Conservation (phyloP, 2,329 filamentous ascomycete genomes). For the Colletotrichum sansevieriae region DNA sequence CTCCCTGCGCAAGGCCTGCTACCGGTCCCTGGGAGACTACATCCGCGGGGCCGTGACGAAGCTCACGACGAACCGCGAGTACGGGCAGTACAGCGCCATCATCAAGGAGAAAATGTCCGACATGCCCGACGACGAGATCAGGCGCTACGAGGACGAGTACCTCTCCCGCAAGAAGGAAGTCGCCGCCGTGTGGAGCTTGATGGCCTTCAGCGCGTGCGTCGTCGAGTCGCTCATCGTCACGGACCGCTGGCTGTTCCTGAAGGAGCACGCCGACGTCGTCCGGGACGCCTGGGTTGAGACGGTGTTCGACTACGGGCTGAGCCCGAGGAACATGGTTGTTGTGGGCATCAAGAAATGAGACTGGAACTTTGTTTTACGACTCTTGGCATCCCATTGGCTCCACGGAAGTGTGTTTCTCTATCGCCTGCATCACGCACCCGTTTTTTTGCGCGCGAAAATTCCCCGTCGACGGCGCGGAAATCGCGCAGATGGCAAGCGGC, state of each 20-base stretch:
- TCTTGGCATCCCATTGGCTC: not conserved
- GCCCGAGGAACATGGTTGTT: conserved; percentile 91
- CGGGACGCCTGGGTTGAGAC: conserved; percentile 89
- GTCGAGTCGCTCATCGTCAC: conserved; percentile 91
- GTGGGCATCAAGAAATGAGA: conserved; percentile 83
- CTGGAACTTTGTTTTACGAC: not conserved
- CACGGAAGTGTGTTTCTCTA: not conserved
- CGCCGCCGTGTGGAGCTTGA: conserved; percentile 90
- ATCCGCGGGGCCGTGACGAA: conserved; percentile 85
- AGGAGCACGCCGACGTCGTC: conserved; percentile 79
- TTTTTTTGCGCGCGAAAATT: not conserved
- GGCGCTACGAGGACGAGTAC: conserved; percentile 76
- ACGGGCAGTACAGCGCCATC: conserved; percentile 69
- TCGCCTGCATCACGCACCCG: not conserved
- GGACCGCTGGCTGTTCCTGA: conserved; percentile 89
- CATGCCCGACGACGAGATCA: conserved; percentile 82
- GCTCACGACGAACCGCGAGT: conserved; percentile 69
- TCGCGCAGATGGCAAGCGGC: no score
- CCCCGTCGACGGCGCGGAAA: not conserved
- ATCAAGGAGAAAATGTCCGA: conserved; percentile 75
- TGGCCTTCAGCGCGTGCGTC: conserved; percentile 93
- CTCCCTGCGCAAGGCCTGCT: conserved; percentile 83
- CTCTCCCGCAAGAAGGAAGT: conserved; percentile 80
- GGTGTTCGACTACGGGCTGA: conserved; percentile 89
- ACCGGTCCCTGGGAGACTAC: conserved; percentile 80